Evolutionary conservation across 2,329 filamentous ascomycete genomes (phyloP), one percentile per base, ranked within the genome.

Genomic region (Pestalotiopsis sp.): DNA sequence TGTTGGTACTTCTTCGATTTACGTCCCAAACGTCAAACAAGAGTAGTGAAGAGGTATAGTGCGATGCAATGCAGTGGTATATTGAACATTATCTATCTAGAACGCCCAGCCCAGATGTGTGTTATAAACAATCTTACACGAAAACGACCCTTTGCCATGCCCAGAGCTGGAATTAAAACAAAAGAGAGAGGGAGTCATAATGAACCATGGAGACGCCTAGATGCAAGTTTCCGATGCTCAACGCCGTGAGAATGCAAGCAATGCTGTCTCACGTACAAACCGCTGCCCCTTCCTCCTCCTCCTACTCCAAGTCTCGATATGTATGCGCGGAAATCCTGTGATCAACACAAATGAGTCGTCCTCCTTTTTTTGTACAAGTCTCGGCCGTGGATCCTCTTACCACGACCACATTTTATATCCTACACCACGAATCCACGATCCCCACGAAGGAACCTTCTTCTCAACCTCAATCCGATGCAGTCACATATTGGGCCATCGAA

Each of bases 401-500:
- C 25, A 36, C 31, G 59, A 36, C 31, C 59, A 62, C 31, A 62
- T 39, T 12, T 20, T 62, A 36, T 62, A 62, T 62, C 59, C 31
- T 62, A 62, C 59, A 62, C 36, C 31, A 20, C 27, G 59, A 13
- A 27, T 27, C 31, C 25, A 39, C 36, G 59, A 27, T 17, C 36
- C 59, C n/a, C 36, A 38, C 2, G 59, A 62, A 17, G n/a, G 27
- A 4, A 36, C 27, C 14, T 14, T 14, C 27, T 36, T 23, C 38
- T 36, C 31, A 62, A 11, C 59, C 38, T 36, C n/a, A 62, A 11
- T 31, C 31, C 59, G 27, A 36, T 13, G 25, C 14, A 52, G 58
- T 66, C 52, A 66, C 64, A 66, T 66, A 23, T 66, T 66, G 17
- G 60, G 86, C 92, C 92, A 95, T 68, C 92, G 85, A 67, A 88